A percentile compares a stretch with the other conserved stretches of the same genome.
Evolutionary conservation across 805 yeast genomes (phyloP).

Genomic region (Lipomyces starkeyi): DNA sequence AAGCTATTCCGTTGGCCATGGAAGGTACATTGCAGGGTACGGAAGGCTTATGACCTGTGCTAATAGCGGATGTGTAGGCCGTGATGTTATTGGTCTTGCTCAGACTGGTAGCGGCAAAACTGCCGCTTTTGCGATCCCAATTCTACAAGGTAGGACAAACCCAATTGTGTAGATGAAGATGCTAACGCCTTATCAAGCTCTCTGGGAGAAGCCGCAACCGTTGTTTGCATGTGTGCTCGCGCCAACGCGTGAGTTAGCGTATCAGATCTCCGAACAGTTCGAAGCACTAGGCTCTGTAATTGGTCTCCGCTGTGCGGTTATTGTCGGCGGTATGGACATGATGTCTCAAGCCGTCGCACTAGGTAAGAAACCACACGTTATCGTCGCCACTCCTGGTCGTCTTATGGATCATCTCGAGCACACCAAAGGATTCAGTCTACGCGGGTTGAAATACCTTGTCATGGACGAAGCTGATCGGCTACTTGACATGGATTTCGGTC

Average conservation of each 20-base stretch:
- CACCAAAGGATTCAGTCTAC: slow-evolving; percentile 88
- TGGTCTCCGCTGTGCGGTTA: slow-evolving; percentile 89
- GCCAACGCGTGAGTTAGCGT: slow-evolving; percentile 65
- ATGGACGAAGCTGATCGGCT: slow-evolving; percentile 99
- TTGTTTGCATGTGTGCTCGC: slow-evolving; percentile 87
- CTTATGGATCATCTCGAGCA: slow-evolving; percentile 92
- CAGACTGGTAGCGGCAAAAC: slow-evolving; percentile 99
- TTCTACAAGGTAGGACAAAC: slow-evolving; percentile 59
- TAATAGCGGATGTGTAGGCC: slow-evolving; percentile 38
- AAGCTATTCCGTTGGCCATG: slow-evolving; percentile 88
- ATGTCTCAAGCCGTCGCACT: slow-evolving; percentile 96
- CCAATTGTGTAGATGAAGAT: background rate
- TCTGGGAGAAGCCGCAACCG: slow-evolving; percentile 88
- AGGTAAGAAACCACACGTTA: slow-evolving; percentile 90
- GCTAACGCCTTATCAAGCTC: slow-evolving; percentile 47
- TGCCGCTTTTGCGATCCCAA: slow-evolving; percentile 97
- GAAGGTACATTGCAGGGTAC: slow-evolving; percentile 55
- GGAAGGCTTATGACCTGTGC: background rate
- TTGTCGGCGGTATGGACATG: slow-evolving; percentile 98
- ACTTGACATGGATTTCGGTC: slow-evolving; percentile 97
- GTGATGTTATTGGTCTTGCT: slow-evolving; percentile 94
- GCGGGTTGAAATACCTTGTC: slow-evolving; percentile 85
- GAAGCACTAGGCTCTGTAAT: slow-evolving; percentile 89
- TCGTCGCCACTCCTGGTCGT: slow-evolving; percentile 93
- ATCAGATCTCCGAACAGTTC: slow-evolving; percentile 84